A percentile compares a stretch with the other conserved stretches of the same genome.
These are phyloP conservation scores for Diaporthe longicolla DNA, from an alignment of 2,329 filamentous ascomycete species.

Conservation along the genomic window DNA sequence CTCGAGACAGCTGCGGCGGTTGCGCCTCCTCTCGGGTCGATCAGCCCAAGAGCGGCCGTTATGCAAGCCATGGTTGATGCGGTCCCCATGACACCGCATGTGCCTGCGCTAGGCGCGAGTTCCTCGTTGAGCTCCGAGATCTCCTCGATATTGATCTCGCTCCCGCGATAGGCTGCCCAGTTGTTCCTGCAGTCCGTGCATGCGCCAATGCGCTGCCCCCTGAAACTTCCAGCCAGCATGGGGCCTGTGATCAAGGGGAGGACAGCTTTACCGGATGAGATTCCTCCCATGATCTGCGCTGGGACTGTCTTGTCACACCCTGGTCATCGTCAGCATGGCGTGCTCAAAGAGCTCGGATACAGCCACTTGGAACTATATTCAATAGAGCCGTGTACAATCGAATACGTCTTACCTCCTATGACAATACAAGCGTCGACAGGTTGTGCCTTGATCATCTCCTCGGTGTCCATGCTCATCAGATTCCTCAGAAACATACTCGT, in stretches of 20 bases:
- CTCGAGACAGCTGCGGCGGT: constrained; percentile 85
- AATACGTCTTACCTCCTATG: constrained; percentile 69
- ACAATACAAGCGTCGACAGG: constrained; percentile 77
- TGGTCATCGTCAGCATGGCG: constrained; percentile 46
- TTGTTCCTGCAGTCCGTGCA: constrained; percentile 83
- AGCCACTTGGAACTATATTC: not conserved
- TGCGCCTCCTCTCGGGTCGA: constrained; percentile 74
- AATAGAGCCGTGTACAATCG: not conserved
- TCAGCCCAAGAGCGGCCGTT: constrained; percentile 86
- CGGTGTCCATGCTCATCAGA: constrained; percentile 84
- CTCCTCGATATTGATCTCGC: constrained; percentile 78
- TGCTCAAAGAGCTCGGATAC: not conserved
- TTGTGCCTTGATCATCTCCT: constrained; percentile 82
- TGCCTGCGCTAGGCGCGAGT: constrained; percentile 80
- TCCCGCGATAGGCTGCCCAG: constrained; percentile 78
- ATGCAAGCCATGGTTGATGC: constrained; percentile 92
- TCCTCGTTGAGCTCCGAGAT: constrained; percentile 80
- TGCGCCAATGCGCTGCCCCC: constrained; percentile 75
- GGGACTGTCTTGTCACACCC: constrained; percentile 83
- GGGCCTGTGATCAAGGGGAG: constrained; percentile 79
- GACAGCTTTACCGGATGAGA: constrained; percentile 81
- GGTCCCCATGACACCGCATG: constrained; percentile 93
- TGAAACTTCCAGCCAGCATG: constrained; percentile 80
- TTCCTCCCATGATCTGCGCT: constrained; percentile 81
- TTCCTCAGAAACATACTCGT: constrained; percentile 84